Conservation (phyloP, 2,329 filamentous ascomycete genomes). For the Colletotrichum sp. region DNA sequence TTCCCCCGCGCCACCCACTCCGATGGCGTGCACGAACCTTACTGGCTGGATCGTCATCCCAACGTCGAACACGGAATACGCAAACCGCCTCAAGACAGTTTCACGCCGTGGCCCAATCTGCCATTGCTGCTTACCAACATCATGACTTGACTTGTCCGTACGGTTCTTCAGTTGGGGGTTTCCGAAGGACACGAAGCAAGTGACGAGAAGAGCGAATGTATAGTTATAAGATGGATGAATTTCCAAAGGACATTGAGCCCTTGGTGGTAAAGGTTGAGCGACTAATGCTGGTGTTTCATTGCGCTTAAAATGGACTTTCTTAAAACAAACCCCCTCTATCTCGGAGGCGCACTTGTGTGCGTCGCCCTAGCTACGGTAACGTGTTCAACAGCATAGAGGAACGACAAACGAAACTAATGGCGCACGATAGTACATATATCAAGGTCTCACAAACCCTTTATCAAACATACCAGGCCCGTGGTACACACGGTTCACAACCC, state of each 20-base stretch:
- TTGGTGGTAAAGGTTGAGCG: not conserved
- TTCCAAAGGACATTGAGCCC: not conserved
- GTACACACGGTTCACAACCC: constrained; percentile 8
- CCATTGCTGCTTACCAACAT: not conserved
- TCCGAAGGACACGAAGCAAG: not conserved
- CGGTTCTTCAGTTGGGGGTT: not conserved
- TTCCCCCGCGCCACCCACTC: not conserved
- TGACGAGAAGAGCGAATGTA: not conserved
- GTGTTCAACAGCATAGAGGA: rapidly evolving
- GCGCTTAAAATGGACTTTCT: not conserved
- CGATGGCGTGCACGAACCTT: not conserved
- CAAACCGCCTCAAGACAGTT: not conserved
- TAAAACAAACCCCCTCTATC: not conserved
- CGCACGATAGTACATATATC: not conserved
- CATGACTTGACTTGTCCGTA: not conserved
- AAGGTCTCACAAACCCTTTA: constrained; percentile 3
- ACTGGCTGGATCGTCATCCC: not conserved
- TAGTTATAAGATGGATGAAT: not conserved
- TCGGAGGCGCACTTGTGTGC: not conserved
- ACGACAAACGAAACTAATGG: not conserved
- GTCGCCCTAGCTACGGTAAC: not conserved
- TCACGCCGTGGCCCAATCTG: not conserved
- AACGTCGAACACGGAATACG: not conserved
- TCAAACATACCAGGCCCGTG: constrained; percentile 3
- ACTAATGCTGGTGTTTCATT: not conserved